Base-by-base conservation (phyloP, 2,329 filamentous ascomycete species). In the Colletotrichum sojae region DNA sequence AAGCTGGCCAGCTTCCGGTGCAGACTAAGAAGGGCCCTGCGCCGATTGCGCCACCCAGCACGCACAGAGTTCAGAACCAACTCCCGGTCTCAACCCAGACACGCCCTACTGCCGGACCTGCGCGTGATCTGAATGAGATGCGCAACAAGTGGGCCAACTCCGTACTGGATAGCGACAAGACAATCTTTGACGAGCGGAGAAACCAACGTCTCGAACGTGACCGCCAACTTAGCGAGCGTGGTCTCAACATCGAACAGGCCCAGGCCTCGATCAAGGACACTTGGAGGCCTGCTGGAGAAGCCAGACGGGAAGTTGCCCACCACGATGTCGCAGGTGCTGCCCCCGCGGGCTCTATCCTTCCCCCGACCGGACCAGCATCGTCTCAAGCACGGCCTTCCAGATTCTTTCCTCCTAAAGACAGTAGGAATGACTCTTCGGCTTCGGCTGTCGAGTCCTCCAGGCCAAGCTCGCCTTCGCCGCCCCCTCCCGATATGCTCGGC, bases 401-500 rank as follows among this genome's bases (percentile, higher is more conserved):
- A 51, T 91, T 91, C 78, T 91, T 91, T 77, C 90, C 90, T 0
- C 76, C 84, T 2, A 85, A 80, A 63, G 88, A 89, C 73, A 72
- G 78, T 40, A 85, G 84, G 15, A 74, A 78, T 10, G 84, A 86
- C 25, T 78, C 82, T 20, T 67, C 73, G 55, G 73, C 75, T 18
- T 67, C 74, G 16, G 46, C 39, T 58, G 74, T 73, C 25, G 83
- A 83, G 52, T 78, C 81, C n/a, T 76, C 79, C 4, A 81, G 85
- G 48, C 80, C 84, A 5, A 83, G 82, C 20, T 91, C 90, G 6
- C 89, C 92, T 16, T 91, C 91, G 4, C 92, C 92, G 0, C 92
- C 92, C 4, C 92, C 93, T 54, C 91, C 91, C 1, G 90, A 89
- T 20, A 89, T 89, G 79, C 86, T 88, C 70, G 90, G 87, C 10